Conservation (phyloP, 2,329 filamentous ascomycete genomes). For the Xylaria multiplex region DNA sequence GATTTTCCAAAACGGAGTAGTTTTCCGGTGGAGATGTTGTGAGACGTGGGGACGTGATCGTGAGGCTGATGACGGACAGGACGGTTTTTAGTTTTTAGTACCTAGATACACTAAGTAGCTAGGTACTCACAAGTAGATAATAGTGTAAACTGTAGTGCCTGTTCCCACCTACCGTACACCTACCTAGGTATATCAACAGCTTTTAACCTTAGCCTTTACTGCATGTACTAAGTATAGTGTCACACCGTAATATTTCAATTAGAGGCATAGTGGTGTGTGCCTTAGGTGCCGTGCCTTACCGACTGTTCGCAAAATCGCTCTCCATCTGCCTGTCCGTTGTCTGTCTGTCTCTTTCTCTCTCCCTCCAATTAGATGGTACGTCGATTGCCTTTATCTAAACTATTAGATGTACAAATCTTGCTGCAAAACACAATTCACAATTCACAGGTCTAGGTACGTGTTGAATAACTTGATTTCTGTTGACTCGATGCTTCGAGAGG, state of each 20-base stretch:
- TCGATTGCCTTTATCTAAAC: no score
- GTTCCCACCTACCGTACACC: background rate
- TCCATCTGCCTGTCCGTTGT: background rate
- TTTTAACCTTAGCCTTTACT: background rate
- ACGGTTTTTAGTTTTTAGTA: background rate
- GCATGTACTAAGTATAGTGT: background rate
- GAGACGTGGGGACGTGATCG: constrained; percentile 18
- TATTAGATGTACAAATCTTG: no score
- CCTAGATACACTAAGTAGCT: background rate
- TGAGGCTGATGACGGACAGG: constrained; percentile 38
- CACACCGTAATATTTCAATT: constrained; percentile 13
- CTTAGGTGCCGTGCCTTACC: background rate
- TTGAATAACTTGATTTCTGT: no score
- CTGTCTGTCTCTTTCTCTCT: no score
- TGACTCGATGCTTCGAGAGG: constrained; percentile 8
- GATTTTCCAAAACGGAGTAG: constrained; percentile 29
- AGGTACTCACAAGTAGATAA: no score
- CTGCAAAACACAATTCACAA: no score
- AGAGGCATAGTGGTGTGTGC: no score
- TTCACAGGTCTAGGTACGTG: no score
- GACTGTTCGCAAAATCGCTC: background rate
- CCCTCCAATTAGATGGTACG: no score
- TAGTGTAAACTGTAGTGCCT: background rate
- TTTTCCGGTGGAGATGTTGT: constrained; percentile 21
- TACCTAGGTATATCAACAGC: background rate